phyloP scores from a whole-genome alignment of 202 grass and related monocot genomes.

The Eragrostis tef region DNA sequence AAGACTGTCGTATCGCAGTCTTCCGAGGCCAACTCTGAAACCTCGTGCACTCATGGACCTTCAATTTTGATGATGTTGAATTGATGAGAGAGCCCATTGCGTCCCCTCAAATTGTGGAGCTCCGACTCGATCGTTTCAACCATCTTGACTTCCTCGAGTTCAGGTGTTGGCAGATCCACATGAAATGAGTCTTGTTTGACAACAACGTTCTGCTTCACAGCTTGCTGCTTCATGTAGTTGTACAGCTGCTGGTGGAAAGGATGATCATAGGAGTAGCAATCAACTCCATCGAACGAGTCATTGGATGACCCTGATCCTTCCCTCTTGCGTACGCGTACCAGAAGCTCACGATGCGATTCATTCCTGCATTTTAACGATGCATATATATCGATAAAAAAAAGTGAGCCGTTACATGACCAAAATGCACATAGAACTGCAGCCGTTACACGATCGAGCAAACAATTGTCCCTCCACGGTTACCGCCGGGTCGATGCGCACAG shows the following conservation, averaged over 20 bases:
- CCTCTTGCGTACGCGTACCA: constrained; percentile 44
- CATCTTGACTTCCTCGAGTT: constrained; percentile 58
- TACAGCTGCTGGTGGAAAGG: constrained; percentile 91
- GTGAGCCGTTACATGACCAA: background rate
- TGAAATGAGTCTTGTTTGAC: constrained; percentile 78
- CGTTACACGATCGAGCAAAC: too few species aligned
- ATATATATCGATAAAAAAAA: background rate
- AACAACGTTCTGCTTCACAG: constrained; percentile 11
- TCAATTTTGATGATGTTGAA: constrained; percentile 60
- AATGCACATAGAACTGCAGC: background rate
- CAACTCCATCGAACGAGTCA: constrained; percentile 37
- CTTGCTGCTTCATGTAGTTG: constrained; percentile 79
- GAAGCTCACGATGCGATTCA: background rate
- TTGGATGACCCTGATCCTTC: constrained; percentile 67
- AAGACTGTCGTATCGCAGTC: background rate
- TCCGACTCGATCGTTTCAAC: constrained; percentile 69
- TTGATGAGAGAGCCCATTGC: constrained; percentile 48
- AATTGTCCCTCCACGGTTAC: too few species aligned
- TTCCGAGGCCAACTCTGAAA: background rate
- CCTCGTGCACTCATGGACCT: constrained; percentile 42
- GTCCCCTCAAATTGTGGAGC: constrained; percentile 56
- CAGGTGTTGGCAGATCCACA: constrained; percentile 60
- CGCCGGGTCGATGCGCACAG: background rate
- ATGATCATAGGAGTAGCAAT: constrained; percentile 85
- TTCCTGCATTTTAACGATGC: background rate